Conservation (phyloP, 768 basidiomycete species). For the Heimioporus sp. region DNA sequence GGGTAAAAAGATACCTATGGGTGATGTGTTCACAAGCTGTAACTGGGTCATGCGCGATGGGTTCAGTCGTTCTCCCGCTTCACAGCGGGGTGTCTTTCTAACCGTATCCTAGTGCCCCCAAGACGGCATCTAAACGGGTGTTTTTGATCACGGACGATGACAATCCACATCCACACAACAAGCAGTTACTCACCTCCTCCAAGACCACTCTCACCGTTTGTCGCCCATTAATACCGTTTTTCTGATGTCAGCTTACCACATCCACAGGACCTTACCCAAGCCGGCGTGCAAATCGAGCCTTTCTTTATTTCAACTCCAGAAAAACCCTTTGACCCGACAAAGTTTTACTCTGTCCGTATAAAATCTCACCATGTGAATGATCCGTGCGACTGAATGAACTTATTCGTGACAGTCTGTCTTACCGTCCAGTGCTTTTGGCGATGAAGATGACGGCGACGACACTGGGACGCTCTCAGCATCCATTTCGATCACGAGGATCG, state of each 20-base stretch:
- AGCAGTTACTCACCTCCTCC: conserved; percentile 65
- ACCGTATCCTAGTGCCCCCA: conserved; percentile 57
- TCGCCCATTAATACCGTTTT: conserved; percentile 2
- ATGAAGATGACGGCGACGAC: conserved; percentile 45
- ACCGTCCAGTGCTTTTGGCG: conserved; percentile 46
- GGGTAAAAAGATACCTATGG: conserved; percentile 66
- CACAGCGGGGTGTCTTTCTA: background rate
- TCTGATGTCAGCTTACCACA: background rate
- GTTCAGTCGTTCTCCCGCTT: conserved; percentile 41
- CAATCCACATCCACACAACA: conserved; percentile 47
- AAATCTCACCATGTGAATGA: background rate
- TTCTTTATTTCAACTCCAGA: conserved; percentile 81
- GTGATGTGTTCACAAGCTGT: conserved; percentile 88
- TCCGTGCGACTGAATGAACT: conserved; percentile 5
- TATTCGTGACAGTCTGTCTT: conserved; percentile 52
- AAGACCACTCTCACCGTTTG: conserved; percentile 67
- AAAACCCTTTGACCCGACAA: conserved; percentile 65
- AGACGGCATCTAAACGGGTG: conserved; percentile 88
- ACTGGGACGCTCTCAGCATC: conserved; percentile 60
- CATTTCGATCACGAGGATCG: conserved; percentile 73
- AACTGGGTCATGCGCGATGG: conserved; percentile 88
- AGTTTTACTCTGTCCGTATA: conserved; percentile 72
- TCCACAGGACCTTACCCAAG: conserved; percentile 73
- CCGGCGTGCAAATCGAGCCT: conserved; percentile 77
- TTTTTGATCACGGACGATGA: conserved; percentile 86